A percentile compares a stretch with the other conserved stretches of the same genome.
These are phyloP conservation scores for Mucor indicus DNA, from an alignment of 371 early-diverging fungal genomes.

Conservation along the genomic window DNA sequence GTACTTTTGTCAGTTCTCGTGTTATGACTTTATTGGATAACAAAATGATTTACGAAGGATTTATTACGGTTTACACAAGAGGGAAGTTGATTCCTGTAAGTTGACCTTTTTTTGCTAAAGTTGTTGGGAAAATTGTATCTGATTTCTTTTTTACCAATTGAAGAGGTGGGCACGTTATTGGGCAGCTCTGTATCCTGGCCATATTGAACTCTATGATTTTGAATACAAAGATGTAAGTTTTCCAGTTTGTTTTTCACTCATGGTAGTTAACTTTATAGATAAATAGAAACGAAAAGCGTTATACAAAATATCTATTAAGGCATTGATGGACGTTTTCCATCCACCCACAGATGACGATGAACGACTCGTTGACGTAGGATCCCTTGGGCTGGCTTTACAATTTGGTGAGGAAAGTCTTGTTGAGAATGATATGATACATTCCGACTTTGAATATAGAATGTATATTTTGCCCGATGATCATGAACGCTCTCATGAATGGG, in stretches of 20 bases:
- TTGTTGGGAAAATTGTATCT: too few species aligned
- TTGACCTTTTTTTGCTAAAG: too few species aligned
- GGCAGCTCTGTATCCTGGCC: conserved; percentile 32
- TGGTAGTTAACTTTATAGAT: too few species aligned
- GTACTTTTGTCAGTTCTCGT: conserved; percentile 30
- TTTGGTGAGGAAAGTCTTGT: conserved; percentile 24
- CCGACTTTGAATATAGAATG: conserved; percentile 37
- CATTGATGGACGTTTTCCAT: conserved; percentile 26
- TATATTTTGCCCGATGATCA: conserved; percentile 42
- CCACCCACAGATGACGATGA: conserved; percentile 45
- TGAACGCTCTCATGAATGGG: conserved; percentile 29
- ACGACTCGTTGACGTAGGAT: conserved; percentile 42
- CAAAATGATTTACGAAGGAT: conserved; percentile 30
- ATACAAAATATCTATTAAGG: conserved; percentile 31
- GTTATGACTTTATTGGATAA: conserved; percentile 30
- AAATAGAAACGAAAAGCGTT: conserved; percentile 25
- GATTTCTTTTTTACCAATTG: too few species aligned
- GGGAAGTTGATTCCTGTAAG: conserved; percentile 40
- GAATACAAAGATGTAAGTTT: conserved; percentile 37
- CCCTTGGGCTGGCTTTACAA: conserved; percentile 38
- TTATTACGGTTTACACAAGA: conserved; percentile 41
- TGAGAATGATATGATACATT: conserved; percentile 4
- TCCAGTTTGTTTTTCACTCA: background rate
- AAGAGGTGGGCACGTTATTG: conserved; percentile 49
- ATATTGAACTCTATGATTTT: conserved; percentile 43